Percentiles rank a stretch among this genome's conserved stretches.
Evolutionary conservation across 2,329 filamentous ascomycete genomes (phyloP).

Genomic region (Furcasterigmium sp.): DNA sequence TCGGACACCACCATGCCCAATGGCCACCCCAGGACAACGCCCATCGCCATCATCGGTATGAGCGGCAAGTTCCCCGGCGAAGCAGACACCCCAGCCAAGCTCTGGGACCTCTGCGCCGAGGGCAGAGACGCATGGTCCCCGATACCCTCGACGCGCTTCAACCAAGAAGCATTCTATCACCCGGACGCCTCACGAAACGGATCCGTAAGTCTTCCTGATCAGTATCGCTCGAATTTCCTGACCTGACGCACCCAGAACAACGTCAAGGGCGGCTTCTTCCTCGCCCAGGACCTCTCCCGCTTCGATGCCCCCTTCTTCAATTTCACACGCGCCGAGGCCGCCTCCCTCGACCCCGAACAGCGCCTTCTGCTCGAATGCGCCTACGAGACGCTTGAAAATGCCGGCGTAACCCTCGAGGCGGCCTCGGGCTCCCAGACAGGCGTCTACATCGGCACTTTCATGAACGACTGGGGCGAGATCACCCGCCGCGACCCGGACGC

Average conservation of each 20-base stretch:
- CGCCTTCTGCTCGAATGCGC: conserved; percentile 46
- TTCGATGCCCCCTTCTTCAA: conserved; percentile 51
- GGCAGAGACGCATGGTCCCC: conserved; percentile 23
- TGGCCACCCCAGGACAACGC: neutral
- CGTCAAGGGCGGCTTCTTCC: conserved; percentile 29
- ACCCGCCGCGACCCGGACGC: conserved; percentile 19
- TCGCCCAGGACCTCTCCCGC: conserved; percentile 37
- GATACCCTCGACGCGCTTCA: conserved; percentile 41
- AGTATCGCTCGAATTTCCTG: neutral
- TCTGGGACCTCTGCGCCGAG: conserved; percentile 20
- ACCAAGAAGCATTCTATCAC: conserved; percentile 5
- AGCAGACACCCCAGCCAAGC: neutral
- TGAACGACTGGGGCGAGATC: conserved; percentile 19
- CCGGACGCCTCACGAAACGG: conserved; percentile 3
- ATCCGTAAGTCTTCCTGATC: neutral
- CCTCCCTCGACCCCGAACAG: conserved; percentile 50
- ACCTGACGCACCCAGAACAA: neutral
- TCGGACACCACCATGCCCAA: too few species aligned
- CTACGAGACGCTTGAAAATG: conserved; percentile 49
- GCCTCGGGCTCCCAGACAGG: conserved; percentile 16
- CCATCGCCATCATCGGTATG: conserved; percentile 3
- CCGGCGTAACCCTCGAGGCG: conserved; percentile 40
- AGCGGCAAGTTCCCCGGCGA: neutral
- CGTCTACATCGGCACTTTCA: conserved; percentile 24
- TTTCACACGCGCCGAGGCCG: conserved; percentile 43